These are phyloP conservation scores for Diospyros kaki DNA, from an alignment of 148 eudicot species.

Conservation along the genomic window DNA sequence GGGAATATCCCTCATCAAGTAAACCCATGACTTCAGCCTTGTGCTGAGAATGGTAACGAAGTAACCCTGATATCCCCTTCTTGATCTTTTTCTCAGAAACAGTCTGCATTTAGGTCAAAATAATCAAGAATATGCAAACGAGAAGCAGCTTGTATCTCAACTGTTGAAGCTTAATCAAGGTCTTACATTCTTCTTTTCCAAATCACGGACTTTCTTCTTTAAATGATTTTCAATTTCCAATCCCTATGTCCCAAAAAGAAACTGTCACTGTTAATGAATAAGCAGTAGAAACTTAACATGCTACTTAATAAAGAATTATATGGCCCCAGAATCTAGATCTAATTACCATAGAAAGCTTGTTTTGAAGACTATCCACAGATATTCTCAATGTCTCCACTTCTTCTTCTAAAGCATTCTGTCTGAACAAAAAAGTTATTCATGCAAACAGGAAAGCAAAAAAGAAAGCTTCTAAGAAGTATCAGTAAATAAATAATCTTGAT, in stretches of 20 bases:
- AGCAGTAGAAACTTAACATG: conserved; percentile 10
- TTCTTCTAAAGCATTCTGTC: conserved; percentile 84
- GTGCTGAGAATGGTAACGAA: conserved; percentile 52
- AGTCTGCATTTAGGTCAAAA: conserved; percentile 38
- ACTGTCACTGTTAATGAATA: conserved; percentile 3
- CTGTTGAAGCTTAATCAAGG: conserved; percentile 6
- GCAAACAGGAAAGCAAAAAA: conserved; percentile 24
- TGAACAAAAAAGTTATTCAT: conserved; percentile 59
- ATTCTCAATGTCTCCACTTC: conserved; percentile 59
- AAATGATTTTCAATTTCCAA: conserved; percentile 83
- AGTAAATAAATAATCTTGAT: not conserved
- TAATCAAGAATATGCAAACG: conserved; percentile 1
- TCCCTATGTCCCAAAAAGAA: conserved; percentile 43
- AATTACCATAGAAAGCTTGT: conserved; percentile 67
- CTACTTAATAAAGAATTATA: not conserved
- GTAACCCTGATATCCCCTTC: conserved; percentile 54
- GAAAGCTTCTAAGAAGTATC: not conserved
- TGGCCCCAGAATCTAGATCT: conserved; percentile 19
- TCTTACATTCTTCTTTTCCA: conserved; percentile 69
- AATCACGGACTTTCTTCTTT: conserved; percentile 49
- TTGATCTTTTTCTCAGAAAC: conserved; percentile 38
- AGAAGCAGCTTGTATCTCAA: conserved; percentile 3
- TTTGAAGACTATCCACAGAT: conserved; percentile 57
- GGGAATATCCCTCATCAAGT: conserved; percentile 58
- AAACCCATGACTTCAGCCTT: conserved; percentile 38